A percentile compares a stretch with the other conserved stretches of the same genome.
phyloP scores from a whole-genome alignment of 2,329 filamentous ascomycete genomes.

The Aspergillus sclerotialis region DNA sequence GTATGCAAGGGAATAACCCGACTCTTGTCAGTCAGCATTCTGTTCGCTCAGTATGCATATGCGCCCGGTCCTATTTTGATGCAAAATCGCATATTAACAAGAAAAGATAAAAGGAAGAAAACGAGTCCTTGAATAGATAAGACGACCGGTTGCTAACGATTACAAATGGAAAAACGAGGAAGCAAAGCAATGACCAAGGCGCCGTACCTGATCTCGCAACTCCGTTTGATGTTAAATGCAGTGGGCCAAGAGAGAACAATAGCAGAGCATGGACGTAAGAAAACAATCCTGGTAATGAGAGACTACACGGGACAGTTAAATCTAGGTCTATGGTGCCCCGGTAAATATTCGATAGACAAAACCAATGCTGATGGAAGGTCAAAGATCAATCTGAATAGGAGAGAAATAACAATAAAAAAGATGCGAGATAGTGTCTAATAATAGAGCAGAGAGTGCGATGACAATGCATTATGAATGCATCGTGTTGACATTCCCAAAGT shows the following conservation, averaged over 20 bases:
- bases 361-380: too few relatives aligned
- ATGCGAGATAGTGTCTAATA: conserved; percentile 1
- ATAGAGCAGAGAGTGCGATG: conserved; percentile 1
- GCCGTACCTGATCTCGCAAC: conserved; percentile 17
- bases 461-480: conserved; percentile 9
- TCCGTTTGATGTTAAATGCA: conserved; percentile 22
- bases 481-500: conserved; percentile 16
- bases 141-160: not conserved
- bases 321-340: too few relatives aligned
- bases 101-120: not conserved
- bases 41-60: too few relatives aligned
- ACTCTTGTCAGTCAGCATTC: too few relatives aligned
- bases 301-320: too few relatives aligned
- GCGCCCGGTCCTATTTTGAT: too few relatives aligned
- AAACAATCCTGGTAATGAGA: too few relatives aligned
- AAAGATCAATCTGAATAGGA: too few relatives aligned
- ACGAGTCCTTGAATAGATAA: not conserved
- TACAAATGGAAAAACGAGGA: conserved; percentile 2
- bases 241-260: conserved; percentile 4
- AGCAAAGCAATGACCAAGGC: conserved; percentile 9
- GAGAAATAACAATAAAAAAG: conserved; percentile 2
- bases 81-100: too few relatives aligned
- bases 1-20: too few relatives aligned
- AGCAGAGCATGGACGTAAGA: too few relatives aligned
- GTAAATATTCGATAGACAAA: too few relatives aligned